Conservation (phyloP, 106 monocot genomes). For the Apostasia shenzhenica region DNA sequence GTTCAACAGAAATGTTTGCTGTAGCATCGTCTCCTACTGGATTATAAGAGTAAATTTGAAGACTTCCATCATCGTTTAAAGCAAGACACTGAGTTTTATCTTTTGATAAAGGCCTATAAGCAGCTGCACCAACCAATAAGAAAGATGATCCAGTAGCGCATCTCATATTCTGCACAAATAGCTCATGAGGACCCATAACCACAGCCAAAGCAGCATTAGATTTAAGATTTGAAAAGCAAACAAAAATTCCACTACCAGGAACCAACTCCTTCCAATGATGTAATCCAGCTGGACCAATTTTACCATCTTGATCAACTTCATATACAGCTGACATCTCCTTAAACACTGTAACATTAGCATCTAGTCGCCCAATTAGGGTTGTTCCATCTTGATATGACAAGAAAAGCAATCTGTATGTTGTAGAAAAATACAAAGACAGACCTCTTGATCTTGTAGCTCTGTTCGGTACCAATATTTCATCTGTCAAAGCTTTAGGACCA, state of each 20-base stretch:
- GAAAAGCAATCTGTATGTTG: constrained; percentile 72
- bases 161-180: constrained; percentile 75
- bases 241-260: constrained; percentile 67
- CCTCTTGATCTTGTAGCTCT: constrained; percentile 44
- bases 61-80: constrained; percentile 93
- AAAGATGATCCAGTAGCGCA: constrained; percentile 64
- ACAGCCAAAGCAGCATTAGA: constrained; percentile 63
- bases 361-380: constrained; percentile 66
- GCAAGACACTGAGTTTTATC: constrained; percentile 79
- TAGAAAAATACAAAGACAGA: constrained; percentile 67
- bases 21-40: constrained; percentile 31
- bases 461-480: constrained; percentile 41
- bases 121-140: constrained; percentile 76
- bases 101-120: constrained; percentile 89
- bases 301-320: constrained; percentile 76
- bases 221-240: constrained; percentile 65
- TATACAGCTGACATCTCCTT: constrained; percentile 51
- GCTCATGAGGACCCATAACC: constrained; percentile 34
- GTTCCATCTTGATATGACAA: constrained; percentile 87
- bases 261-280: constrained; percentile 89
- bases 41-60: constrained; percentile 77
- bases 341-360: constrained; percentile 46
- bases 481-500: constrained; percentile 70
- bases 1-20: constrained; percentile 35
- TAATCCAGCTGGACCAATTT: constrained; percentile 55